Evolutionary conservation across 129 eudicot species (phyloP), one percentile per base, ranked within the genome.

Genomic region (Helianthus tuberosus): DNA sequence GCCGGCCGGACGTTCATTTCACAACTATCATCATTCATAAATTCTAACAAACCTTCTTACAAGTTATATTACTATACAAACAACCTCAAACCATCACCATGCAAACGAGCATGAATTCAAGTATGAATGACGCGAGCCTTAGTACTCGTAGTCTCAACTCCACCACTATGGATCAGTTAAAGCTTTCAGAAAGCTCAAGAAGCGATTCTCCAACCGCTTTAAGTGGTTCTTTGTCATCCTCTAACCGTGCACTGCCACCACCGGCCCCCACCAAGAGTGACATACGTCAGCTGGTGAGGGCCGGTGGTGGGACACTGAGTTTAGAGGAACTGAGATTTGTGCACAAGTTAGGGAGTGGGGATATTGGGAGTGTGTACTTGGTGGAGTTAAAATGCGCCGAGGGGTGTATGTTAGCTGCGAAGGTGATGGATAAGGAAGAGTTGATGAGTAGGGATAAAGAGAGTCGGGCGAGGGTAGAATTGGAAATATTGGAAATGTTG

Each of bases 341-440:
- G 8, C 77, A 69, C 25, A 83, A 75, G 83, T 73, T 90, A 27
- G 96, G 96, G 35, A 87, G 89, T 49, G 96, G 94, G 4, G 96
- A 90, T 62, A 90, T 90, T 17, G 94, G 91, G 47, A 88, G 88
- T 14, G 91, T 91, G 73, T 91, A 88, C 77, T 77, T 88, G 16
- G 97, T 84, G 80, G 97, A 91, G 88, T 67, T 88, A 39, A 91
- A 85, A 50, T 84, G 84, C 54, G 79, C 80, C 1, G 81, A 29
- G 17, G 97, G 94, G 53, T 77, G 83, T 29, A 39, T 79, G 80
- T 80, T 91, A 48, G 97, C 97, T 8, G 97, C 94, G 12, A 88
- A 91, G 82, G 97, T 91, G 79, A 88, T 88, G 97, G 94, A 88
- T 71, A 91, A 86, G 69, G 91, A 90, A 9, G 96, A 91, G 91